Evolutionary conservation across 1,139 yeast genomes (phyloP).

Genomic region (Scheffersomyces stambukii): DNA sequence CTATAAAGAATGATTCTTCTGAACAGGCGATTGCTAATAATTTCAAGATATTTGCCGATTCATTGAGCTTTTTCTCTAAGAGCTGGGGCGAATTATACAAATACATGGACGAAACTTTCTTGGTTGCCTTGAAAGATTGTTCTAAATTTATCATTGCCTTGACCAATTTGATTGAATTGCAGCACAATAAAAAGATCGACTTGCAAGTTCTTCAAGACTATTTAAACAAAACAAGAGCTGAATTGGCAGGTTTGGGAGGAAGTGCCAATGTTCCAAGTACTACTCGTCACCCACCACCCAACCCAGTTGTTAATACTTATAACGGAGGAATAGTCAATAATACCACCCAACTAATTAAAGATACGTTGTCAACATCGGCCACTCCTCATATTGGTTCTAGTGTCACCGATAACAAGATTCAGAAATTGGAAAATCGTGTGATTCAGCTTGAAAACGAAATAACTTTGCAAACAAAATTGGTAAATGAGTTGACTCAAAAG

Average conservation of each 20-base stretch:
- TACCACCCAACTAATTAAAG: conserved; percentile 44
- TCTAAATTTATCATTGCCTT: conserved; percentile 80
- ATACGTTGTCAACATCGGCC: conserved; percentile 44
- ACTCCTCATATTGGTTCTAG: conserved; percentile 40
- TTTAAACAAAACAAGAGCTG: conserved; percentile 63
- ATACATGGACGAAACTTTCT: conserved; percentile 74
- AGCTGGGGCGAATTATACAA: conserved; percentile 45
- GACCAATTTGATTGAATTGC: conserved; percentile 71
- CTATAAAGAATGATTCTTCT: conserved; percentile 10
- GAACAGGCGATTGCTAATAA: conserved; percentile 21
- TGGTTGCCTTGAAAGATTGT: conserved; percentile 80
- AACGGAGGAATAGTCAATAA: conserved; percentile 38
- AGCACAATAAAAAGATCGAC: conserved; percentile 89
- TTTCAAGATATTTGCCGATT: conserved; percentile 38
- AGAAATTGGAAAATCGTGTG: conserved; percentile 30
- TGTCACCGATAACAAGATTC: conserved; percentile 31
- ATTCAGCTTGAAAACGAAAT: conserved; percentile 49
- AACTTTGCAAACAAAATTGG: conserved; percentile 44
- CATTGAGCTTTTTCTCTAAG: conserved; percentile 48
- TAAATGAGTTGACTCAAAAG: conserved; percentile 59
- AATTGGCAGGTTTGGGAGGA: conserved; percentile 58
- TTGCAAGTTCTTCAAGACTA: conserved; percentile 83
- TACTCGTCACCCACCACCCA: conserved; percentile 25
- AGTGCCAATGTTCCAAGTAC: conserved; percentile 25
- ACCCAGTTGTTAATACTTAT: conserved; percentile 27